Evolutionary conservation across 176 grass and related monocot species (phyloP).

Genomic region (Eragrostis nindensis): DNA sequence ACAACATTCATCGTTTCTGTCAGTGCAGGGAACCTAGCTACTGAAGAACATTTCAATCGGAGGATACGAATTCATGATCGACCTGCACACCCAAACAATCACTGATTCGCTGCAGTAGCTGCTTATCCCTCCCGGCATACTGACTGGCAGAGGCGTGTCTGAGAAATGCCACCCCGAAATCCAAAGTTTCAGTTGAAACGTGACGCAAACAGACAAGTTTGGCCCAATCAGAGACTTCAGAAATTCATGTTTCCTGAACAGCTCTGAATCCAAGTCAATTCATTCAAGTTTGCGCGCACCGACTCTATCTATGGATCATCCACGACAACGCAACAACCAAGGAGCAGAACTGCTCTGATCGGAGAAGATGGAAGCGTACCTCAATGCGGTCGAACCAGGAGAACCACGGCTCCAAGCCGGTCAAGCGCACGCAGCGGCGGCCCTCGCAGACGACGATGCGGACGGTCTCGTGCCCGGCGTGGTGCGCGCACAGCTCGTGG

Average conservation of each 20-base stretch:
- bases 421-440: background rate
- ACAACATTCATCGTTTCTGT: background rate
- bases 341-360: background rate
- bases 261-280: background rate
- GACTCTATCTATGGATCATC: background rate
- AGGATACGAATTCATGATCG: background rate
- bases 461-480: constrained; percentile 15
- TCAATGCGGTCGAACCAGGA: background rate
- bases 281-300: no score
- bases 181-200: background rate
- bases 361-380: background rate
- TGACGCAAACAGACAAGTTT: background rate
- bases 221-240: background rate
- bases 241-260: background rate
- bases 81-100: background rate
- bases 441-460: background rate
- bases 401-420: constrained; percentile 3
- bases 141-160: no score
- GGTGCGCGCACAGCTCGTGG: constrained; percentile 14
- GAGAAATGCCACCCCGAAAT: background rate
- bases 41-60: background rate
- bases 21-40: background rate
- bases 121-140: no score
- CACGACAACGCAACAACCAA: background rate
- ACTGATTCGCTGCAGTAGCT: background rate